Base-by-base conservation (phyloP, 2,329 filamentous ascomycete species). In the Fusarium coicis region DNA sequence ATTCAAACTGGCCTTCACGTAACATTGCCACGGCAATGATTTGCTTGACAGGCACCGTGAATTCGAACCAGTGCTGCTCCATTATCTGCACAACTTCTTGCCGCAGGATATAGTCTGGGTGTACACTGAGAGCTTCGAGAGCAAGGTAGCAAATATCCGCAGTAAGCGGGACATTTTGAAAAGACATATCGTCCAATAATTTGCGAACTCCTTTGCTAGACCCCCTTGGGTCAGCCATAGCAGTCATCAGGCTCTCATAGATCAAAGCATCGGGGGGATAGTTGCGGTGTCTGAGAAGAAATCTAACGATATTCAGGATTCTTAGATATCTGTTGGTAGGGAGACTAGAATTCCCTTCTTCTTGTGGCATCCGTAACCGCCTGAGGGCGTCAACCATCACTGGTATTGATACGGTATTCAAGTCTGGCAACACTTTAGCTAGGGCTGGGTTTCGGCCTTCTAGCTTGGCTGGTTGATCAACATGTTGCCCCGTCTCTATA, bases 51-150 rank as follows among this genome's bases (percentile, higher is more conserved):
- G 89, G 84, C 87, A 85, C 16, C 86, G 87, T 46, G 11, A 80
- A 72, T 5, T 77, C 69, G 53, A 80, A 79, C 93, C 94, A 97
- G 71, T 90, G 87, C 63, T 90, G 86, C 76, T 90, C 89, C 92
- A 96, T 94, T 63, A 92, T 91, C 61, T 89, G 84, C 43, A 98
- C 84, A 7, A 97, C 87, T 40, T 91, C 87, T 59, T 89, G 88
- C 40, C 95, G 91, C 30, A 96, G 84, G 10, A 94, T 74, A 76
- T 97, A 96, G 81, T 98, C 93, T 0, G 96, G 94, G 79, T 98
- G 96, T 14, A 96, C 89, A 1, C 93, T 90, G 30, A 98, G 85
- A 10, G 89, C 92, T 86, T 93, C 70, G 26, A 98, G 83, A 5
- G 92, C 89, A 69, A 89, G 89, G 80, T 95, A 91, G 76, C 93